Conservation (phyloP, 148 eudicot genomes). For the Diospyros kaki region DNA sequence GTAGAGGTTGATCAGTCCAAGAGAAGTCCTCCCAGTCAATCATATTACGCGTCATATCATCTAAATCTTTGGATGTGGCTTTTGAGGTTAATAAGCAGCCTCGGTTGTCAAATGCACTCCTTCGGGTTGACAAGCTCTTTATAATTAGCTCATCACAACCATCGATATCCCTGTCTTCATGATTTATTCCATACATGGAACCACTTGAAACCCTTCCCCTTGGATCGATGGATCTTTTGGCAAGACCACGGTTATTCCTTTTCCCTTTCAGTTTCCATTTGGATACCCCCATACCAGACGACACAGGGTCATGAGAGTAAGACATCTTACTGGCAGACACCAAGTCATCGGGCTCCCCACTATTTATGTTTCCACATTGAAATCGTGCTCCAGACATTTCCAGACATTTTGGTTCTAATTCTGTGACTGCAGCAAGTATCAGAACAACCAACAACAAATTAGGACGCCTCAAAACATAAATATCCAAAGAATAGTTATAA, state of each 20-base stretch:
- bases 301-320: slow-evolving; percentile 31
- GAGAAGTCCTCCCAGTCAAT: slow-evolving; percentile 55
- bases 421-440: slow-evolving; percentile 54
- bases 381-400: slow-evolving; percentile 42
- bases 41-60: slow-evolving; percentile 21
- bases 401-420: slow-evolving; percentile 44
- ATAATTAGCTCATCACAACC: slow-evolving; percentile 38
- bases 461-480: not conserved
- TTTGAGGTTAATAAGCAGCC: slow-evolving; percentile 25
- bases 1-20: slow-evolving; percentile 45
- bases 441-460: slow-evolving; percentile 25
- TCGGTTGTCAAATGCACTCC: slow-evolving; percentile 34
- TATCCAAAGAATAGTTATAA: not conserved
- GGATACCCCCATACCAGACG: slow-evolving; percentile 47
- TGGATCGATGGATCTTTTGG: slow-evolving; percentile 42
- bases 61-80: slow-evolving; percentile 37
- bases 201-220: slow-evolving; percentile 22
- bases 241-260: slow-evolving; percentile 59
- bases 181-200: slow-evolving; percentile 24
- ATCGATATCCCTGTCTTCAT: slow-evolving; percentile 39
- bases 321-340: slow-evolving; percentile 32
- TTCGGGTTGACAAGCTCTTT: slow-evolving; percentile 32
- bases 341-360: slow-evolving; percentile 49
- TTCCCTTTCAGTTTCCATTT: slow-evolving; percentile 89
- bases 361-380: slow-evolving; percentile 58